Base-by-base conservation (phyloP, 345 rosid genomes). In the Iberis pinnata region DNA sequence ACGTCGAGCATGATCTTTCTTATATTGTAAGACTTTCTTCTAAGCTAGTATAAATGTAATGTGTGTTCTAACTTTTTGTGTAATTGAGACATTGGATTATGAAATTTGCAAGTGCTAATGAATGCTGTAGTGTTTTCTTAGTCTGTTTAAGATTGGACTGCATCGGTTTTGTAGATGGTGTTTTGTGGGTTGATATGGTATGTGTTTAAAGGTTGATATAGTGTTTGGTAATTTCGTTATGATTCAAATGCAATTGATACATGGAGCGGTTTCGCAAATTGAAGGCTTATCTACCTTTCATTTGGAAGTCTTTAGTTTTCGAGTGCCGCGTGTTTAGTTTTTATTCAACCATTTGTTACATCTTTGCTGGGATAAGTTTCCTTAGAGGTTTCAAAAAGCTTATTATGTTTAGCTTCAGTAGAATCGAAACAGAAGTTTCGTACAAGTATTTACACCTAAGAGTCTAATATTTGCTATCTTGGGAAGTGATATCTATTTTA, bases 1-100 rank as follows among this genome's bases (percentile, higher is more conserved):
- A 82, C 86, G 90, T 83, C 24, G 95, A 80, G 72, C 58, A 57
- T 67, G 81, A 74, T 74, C 86, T 80, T 68, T 73, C 94, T 64
- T 88, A 88, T 78, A 72, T 88, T 56, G 97, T 88, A 76, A 75
- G 90, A 18, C 61, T 46, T 55, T 15, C 35, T 12, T 46, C 62
- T 55, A 15, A 15, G 8, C 50, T 61, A 1, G 5, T 18, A n/a
- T 26, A 7, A 0, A 22, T 10, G 9, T 53, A 6, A 4, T 24
- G 0, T 14, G n/a, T n/a, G n/a, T 6, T 24, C 8, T 4, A 0
- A 2, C 18, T 39, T n/a, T 11, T 4, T 22, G 16, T 20, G 17
- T 32, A 20, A 12, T 62, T 35, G 22, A 8, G 4, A 38, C n/a
- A 6, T 9, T 47, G 4, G 54, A 14, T 46, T 39, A 8, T 55